These are phyloP conservation scores for Xerocomellus amylosporus DNA, from an alignment of 768 basidiomycete genomes.

Conservation along the genomic window DNA sequence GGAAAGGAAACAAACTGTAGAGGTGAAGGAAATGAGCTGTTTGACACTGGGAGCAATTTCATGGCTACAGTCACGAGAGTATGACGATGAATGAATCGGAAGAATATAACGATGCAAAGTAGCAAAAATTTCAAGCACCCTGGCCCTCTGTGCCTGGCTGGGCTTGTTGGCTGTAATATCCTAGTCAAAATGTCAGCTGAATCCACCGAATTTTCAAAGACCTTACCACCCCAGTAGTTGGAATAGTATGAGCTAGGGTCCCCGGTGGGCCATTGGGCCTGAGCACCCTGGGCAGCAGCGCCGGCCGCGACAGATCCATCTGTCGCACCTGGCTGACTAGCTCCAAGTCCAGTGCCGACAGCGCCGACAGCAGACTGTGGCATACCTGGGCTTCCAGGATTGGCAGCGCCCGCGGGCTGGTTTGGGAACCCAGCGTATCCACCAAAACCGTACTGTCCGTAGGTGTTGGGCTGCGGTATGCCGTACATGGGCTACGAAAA, in stretches of 20 bases:
- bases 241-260: conserved; percentile 76
- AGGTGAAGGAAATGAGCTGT: conserved; percentile 16
- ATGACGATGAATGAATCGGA: conserved; percentile 23
- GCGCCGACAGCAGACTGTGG: conserved; percentile 58
- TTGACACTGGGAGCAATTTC: conserved; percentile 20
- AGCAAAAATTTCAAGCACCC: conserved; percentile 30
- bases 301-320: conserved; percentile 49
- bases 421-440: conserved; percentile 71
- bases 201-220: background rate
- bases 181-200: conserved; percentile 38
- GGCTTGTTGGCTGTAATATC: conserved; percentile 79
- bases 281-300: conserved; percentile 55
- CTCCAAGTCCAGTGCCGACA: conserved; percentile 54
- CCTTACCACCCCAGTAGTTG: conserved; percentile 81
- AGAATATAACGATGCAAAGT: conserved; percentile 27
- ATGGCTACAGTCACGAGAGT: conserved; percentile 35
- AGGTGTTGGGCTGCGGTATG: conserved; percentile 78
- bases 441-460: conserved; percentile 73
- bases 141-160: conserved; percentile 60
- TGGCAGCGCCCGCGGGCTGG: conserved; percentile 51
- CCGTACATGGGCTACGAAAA: conserved; percentile 76
- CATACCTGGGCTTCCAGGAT: conserved; percentile 40
- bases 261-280: conserved; percentile 74
- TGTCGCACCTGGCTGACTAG: conserved; percentile 53
- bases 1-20: conserved; percentile 22